These are phyloP conservation scores for Rhizophagus prolifer DNA, from an alignment of 192 early-diverging fungal genomes.

Conservation along the genomic window DNA sequence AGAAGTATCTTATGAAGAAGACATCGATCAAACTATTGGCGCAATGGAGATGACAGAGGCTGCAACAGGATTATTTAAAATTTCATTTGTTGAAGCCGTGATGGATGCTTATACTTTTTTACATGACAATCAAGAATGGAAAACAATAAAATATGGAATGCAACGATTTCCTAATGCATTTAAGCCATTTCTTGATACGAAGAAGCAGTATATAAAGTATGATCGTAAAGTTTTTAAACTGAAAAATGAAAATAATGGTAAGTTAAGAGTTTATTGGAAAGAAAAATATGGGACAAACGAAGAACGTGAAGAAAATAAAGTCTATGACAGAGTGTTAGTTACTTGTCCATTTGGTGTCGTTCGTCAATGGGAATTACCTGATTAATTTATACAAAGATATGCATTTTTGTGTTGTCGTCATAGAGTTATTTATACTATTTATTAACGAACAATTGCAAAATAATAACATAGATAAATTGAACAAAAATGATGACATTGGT, in stretches of 20 bases:
- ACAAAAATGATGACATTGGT: background rate
- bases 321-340: conserved; percentile 26
- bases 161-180: conserved; percentile 37
- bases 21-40: background rate
- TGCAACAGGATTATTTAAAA: background rate
- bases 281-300: background rate
- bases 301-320: background rate
- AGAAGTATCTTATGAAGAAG: background rate
- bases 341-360: conserved; percentile 34
- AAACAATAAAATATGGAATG: conserved; percentile 33
- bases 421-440: too few species aligned
- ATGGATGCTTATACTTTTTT: conserved; percentile 23
- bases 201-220: conserved; percentile 13
- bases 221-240: conserved; percentile 31
- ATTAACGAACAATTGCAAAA: too few species aligned
- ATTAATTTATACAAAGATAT: background rate
- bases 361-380: conserved; percentile 35
- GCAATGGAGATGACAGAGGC: background rate
- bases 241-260: background rate
- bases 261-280: conserved; percentile 32
- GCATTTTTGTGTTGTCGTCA: too few species aligned
- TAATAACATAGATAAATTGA: too few species aligned
- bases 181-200: background rate
- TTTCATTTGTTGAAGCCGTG: background rate
- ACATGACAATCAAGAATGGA: conserved; percentile 13